phyloP scores from a whole-genome alignment of 768 basidiomycete species.

The Dendrothele bispora region DNA sequence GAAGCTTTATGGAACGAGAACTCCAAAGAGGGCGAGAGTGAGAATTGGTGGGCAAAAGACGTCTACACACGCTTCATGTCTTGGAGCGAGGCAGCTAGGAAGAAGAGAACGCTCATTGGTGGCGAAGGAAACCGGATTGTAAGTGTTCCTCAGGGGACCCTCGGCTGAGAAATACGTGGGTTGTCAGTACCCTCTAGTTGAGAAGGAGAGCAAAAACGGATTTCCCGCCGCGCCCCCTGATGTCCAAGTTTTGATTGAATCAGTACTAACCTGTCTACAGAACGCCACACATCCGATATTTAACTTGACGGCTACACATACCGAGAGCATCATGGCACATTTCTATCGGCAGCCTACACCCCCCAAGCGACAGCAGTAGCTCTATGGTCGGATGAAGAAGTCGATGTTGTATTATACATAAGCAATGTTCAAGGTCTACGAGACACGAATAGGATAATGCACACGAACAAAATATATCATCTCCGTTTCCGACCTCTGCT shows the following conservation, averaged over 20 bases:
- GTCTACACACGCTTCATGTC: slow-evolving; percentile 57
- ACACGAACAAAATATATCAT: too few species aligned
- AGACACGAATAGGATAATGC: too few species aligned
- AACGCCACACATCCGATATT: slow-evolving; percentile 83
- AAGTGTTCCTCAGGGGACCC: too few species aligned
- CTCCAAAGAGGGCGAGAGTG: not conserved
- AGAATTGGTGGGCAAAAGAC: slow-evolving; percentile 17
- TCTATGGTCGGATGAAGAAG: too few species aligned
- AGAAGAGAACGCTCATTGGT: slow-evolving; percentile 67
- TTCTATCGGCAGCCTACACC: too few species aligned
- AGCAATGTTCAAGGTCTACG: too few species aligned
- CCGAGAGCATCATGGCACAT: slow-evolving; percentile 64
- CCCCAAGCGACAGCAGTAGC: too few species aligned
- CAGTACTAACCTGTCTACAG: slow-evolving; percentile 31
- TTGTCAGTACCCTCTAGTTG: not conserved
- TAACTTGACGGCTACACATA: slow-evolving; percentile 70
- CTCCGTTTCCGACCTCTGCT: not conserved
- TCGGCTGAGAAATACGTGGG: too few species aligned
- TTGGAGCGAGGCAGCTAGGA: slow-evolving; percentile 49
- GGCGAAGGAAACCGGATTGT: slow-evolving; percentile 64
- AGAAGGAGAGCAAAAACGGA: not conserved
- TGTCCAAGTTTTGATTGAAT: not conserved
- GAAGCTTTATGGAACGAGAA: slow-evolving; percentile 1
- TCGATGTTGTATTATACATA: too few species aligned
- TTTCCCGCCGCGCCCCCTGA: not conserved